Percentiles rank a stretch among this genome's conserved stretches.
Conservation (phyloP, 2,329 filamentous ascomycete species). For the Aphanoascus verrucosus region DNA sequence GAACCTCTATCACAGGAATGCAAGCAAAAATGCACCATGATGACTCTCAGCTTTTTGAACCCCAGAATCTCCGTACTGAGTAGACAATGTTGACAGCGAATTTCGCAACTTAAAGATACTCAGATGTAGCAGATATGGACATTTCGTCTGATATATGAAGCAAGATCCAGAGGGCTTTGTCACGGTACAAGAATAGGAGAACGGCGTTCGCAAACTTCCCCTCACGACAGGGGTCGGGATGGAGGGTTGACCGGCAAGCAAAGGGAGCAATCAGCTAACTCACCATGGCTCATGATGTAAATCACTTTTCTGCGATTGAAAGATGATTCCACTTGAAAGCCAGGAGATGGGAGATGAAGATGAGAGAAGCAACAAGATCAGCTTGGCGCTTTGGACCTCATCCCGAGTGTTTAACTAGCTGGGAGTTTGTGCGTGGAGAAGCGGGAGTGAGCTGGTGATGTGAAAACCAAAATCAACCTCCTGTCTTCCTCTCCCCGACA, state of each 20-base stretch:
- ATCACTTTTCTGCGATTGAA: slow-evolving; percentile 6
- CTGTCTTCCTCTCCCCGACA: no score
- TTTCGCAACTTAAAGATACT: not conserved
- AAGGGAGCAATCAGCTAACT: slow-evolving; percentile 14
- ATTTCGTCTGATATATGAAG: not conserved
- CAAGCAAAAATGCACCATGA: not conserved
- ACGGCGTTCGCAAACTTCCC: not conserved
- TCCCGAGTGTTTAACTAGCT: no score
- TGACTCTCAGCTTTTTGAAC: not conserved
- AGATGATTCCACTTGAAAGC: not conserved
- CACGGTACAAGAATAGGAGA: not conserved
- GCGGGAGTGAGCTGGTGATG: no score
- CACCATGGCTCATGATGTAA: slow-evolving; percentile 29
- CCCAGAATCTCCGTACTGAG: not conserved
- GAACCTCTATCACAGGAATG: not conserved
- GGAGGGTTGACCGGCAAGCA: not conserved
- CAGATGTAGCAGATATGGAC: not conserved
- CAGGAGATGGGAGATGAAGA: slow-evolving; percentile 22
- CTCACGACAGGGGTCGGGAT: not conserved
- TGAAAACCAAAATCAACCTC: no score
- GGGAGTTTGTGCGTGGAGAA: no score
- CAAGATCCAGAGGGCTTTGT: not conserved
- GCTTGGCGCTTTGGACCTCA: not conserved
- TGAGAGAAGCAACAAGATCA: slow-evolving; percentile 5
- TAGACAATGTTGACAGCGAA: not conserved